These are phyloP conservation scores for Phalaenopsis equestris DNA, from an alignment of 106 monocot species.

Conservation along the genomic window DNA sequence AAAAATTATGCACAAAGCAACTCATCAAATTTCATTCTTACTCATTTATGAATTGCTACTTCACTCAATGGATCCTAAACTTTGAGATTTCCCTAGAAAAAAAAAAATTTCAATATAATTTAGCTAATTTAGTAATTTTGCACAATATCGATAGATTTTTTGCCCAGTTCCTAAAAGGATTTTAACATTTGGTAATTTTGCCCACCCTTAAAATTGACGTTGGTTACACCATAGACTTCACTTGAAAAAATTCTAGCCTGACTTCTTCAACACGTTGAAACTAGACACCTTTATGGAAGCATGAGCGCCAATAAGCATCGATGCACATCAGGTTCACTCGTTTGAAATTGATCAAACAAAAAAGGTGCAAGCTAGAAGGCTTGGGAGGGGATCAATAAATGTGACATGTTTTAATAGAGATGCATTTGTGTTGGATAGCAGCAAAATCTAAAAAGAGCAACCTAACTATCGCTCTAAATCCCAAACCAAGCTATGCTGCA, in stretches of 20 bases:
- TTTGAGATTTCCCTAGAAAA: no score
- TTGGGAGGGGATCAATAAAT: background rate
- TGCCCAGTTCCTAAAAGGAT: no score
- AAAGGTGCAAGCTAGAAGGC: background rate
- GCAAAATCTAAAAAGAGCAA: no score
- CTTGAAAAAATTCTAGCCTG: background rate
- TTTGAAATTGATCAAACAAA: background rate
- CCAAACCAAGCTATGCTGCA: background rate
- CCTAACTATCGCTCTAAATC: no score
- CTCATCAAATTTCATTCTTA: background rate
- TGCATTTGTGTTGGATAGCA: background rate
- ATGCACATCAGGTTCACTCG: background rate
- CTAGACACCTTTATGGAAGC: background rate
- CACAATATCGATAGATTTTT: no score
- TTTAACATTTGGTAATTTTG: no score
- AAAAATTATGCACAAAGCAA: background rate
- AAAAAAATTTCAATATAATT: no score
- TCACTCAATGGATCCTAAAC: background rate
- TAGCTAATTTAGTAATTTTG: no score
- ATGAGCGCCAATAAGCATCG: background rate
- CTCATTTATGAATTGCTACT: background rate
- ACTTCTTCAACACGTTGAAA: background rate
- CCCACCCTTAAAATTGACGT: no score
- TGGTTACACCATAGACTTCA: no score
- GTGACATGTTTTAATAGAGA: background rate